A percentile compares a stretch with the other conserved stretches of the same genome.
phyloP scores from a whole-genome alignment of 257 asterid genomes.

The Scutellaria galericulata region DNA sequence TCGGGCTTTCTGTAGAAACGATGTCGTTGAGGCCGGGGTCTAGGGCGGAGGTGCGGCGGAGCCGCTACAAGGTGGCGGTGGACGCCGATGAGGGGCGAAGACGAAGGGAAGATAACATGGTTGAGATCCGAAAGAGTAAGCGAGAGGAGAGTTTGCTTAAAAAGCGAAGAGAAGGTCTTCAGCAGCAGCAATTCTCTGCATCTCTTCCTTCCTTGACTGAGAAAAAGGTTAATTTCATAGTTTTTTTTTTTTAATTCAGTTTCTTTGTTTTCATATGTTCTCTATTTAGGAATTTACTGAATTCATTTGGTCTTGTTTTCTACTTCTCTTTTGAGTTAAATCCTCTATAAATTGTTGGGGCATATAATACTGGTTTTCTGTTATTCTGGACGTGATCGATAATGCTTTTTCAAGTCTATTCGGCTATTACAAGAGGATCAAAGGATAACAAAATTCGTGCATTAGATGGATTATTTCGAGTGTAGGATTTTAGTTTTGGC shows the following conservation, averaged over 20 bases:
- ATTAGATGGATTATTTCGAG: not conserved
- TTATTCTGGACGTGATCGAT: too few species aligned
- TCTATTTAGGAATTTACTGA: too few species aligned
- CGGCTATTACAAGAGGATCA: not conserved
- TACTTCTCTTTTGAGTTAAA: too few species aligned
- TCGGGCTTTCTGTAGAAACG: slow-evolving; percentile 33
- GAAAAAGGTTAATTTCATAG: slow-evolving; percentile 53
- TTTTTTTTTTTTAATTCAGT: not conserved
- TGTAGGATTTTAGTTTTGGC: not conserved
- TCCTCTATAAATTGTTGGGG: too few species aligned
- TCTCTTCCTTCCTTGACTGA: slow-evolving; percentile 59
- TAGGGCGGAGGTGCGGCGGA: slow-evolving; percentile 84
- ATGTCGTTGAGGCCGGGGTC: slow-evolving; percentile 94
- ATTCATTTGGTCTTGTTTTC: too few species aligned
- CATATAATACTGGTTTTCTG: too few species aligned
- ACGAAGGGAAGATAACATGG: slow-evolving; percentile 93
- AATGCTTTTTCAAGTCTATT: not conserved
- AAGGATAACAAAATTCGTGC: too few species aligned
- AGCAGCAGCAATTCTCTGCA: slow-evolving; percentile 59
- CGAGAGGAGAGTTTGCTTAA: slow-evolving; percentile 89
- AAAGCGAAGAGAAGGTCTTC: slow-evolving; percentile 90
- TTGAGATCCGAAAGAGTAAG: slow-evolving; percentile 93
- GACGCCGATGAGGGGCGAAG: slow-evolving; percentile 96
- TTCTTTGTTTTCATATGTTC: not conserved
- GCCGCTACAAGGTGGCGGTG: slow-evolving; percentile 93